Conservation (phyloP, 352 stramenopile genomes). For the Phytophthora crassamura region DNA sequence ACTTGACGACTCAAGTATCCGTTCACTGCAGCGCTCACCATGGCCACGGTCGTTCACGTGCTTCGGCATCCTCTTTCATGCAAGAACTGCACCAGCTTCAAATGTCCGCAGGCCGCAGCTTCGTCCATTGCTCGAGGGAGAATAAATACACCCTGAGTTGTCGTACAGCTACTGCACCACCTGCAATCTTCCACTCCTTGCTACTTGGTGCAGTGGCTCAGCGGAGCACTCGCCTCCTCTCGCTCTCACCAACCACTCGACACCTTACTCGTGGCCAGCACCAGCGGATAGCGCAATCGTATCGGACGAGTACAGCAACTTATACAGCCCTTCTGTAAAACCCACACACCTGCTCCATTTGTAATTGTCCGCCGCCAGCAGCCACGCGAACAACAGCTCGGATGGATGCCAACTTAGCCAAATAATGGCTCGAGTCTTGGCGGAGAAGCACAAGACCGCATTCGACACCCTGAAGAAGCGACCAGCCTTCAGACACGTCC, state of each 20-base stretch:
- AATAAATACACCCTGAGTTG: conserved; percentile 27
- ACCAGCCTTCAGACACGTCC: conserved; percentile 49
- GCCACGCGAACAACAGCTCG: conserved; percentile 37
- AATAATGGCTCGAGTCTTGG: conserved; percentile 31
- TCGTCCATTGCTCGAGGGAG: conserved; percentile 35
- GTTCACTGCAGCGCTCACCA: conserved; percentile 26
- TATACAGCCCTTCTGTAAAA: too few relatives aligned
- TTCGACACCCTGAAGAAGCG: conserved; percentile 44
- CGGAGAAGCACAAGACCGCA: conserved; percentile 44
- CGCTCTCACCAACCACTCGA: conserved; percentile 29
- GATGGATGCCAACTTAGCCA: conserved; percentile 12
- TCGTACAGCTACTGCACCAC: conserved; percentile 29
- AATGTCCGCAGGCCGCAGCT: conserved; percentile 29
- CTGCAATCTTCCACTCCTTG: conserved; percentile 19
- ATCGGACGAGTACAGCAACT: conserved; percentile 31
- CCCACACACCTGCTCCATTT: not conserved
- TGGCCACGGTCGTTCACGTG: conserved; percentile 32
- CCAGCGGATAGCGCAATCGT: conserved; percentile 20
- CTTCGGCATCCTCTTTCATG: conserved; percentile 19
- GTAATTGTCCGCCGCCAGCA: conserved; percentile 32
- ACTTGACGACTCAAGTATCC: conserved; percentile 28
- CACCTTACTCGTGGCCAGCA: conserved; percentile 26
- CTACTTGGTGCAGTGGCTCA: conserved; percentile 31
- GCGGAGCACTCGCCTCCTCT: conserved; percentile 38
- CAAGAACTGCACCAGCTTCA: conserved; percentile 33